Base-by-base conservation (phyloP, 768 basidiomycete genomes). In the Tremella mesenterica region DNA sequence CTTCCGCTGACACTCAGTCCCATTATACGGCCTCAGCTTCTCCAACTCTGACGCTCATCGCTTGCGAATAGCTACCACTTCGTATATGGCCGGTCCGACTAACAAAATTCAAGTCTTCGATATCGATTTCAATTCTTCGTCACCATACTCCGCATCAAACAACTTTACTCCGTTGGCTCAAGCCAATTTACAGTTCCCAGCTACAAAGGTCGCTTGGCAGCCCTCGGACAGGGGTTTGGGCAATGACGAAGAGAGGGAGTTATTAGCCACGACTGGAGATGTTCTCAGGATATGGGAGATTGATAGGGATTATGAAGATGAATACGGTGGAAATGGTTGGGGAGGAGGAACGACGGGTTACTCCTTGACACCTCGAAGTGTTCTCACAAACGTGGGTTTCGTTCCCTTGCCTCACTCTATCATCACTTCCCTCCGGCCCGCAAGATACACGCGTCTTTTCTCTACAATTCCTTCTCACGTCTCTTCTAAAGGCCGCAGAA, bases 221-320 rank as follows among this genome's bases (percentile, higher is more conserved):
- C 95, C 95, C 16, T 79, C 81, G 83, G 72, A 86, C 48, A 4
- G 61, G 52, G 16, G 43, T 27, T 21, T 52, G 48, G 26, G 61
- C 52, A 25, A 50, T 54, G 38, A 23, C 8, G 38, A 41, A n/a
- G 38, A 41, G 38, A 41, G n/a, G 4, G 38, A 41, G 14, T 16
- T 5, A 38, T 44, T 41, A 4, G 47, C 93, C 10, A 93, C 90
- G 5, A 93, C 90, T 0, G 89, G 88, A 25, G 95, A 97, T 74
- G 88, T 88, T 44, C 72, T 99, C 64, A 79, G 91, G 60, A 81
- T 99, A 48, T 97, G 86, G 81, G 92, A 96, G 72, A 85, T 93
- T 60, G 77, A 79, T 44, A 81, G 80, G 57, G 88, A 89, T 63
- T 81, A 84, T 83, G 31, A 83, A 48, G 51, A 60, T 30, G 63